These are phyloP conservation scores for Suhomyces kunorum DNA, from an alignment of 1,139 yeast species.

Conservation along the genomic window DNA sequence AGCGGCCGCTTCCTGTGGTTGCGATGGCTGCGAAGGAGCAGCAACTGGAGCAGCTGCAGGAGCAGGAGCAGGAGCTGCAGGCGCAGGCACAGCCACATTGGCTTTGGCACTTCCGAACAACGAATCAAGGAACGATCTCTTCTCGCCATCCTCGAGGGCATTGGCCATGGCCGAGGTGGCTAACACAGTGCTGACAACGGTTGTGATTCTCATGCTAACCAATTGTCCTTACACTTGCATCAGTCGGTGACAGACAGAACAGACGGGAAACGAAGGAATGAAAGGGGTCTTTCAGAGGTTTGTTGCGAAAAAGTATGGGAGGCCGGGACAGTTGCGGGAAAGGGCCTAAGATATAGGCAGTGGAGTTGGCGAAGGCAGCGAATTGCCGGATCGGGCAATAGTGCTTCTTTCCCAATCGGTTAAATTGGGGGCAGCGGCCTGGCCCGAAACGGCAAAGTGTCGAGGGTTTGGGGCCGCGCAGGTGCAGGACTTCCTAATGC, in stretches of 20 bases:
- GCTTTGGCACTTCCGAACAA: constrained; percentile 15
- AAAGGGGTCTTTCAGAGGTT: constrained; percentile 8
- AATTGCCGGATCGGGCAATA: constrained; percentile 13
- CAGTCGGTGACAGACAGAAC: constrained; percentile 6
- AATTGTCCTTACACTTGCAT: constrained; percentile 15
- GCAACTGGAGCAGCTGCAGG: constrained; percentile 9
- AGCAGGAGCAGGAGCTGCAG: constrained; percentile 12
- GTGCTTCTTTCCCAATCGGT: constrained; percentile 11
- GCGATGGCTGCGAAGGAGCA: constrained; percentile 6
- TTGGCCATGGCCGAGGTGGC: constrained; percentile 23
- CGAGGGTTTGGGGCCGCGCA: constrained; percentile 4
- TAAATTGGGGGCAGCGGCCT: constrained; percentile 6
- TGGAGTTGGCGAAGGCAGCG: constrained; percentile 8
- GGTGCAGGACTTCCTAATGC: constrained; percentile 9
- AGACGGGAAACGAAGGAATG: constrained; percentile 16
- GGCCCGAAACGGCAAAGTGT: constrained; percentile 7
- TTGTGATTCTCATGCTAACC: constrained; percentile 22
- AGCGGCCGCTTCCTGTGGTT: constrained; percentile 3
- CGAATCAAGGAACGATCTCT: constrained; percentile 22
- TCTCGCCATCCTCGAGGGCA: constrained; percentile 18
- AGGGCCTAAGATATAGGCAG: constrained; percentile 12
- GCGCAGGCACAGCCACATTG: constrained; percentile 12
- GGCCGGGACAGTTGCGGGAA: constrained; percentile 5
- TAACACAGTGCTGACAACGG: constrained; percentile 24
- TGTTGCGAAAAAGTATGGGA: constrained; percentile 4